Evolutionary conservation across 2,329 filamentous ascomycete genomes (phyloP), one percentile per base, ranked within the genome.

Genomic region (Eutypella sp.): DNA sequence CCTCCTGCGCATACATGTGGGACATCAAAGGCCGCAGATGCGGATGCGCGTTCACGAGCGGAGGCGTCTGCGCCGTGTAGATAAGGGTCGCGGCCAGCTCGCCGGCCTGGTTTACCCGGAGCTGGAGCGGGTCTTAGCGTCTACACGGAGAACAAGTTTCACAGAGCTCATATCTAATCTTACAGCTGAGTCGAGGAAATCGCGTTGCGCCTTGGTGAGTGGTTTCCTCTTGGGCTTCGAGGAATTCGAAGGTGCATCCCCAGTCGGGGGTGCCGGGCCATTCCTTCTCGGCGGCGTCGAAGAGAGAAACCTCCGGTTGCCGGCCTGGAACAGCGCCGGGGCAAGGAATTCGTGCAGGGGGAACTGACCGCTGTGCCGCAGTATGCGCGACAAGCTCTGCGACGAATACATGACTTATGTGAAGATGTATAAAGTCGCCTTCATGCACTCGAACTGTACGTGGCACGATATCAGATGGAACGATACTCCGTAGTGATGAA

Each of bases 1-100:
- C 89, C 73, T 99, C 93, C 66, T 99, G 93, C 59, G 93, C 89
- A 73, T 96, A 91, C 93, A 99, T 99, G 76, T 97, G 93, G 58
- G 84, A 81, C 89, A 99, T 96, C 25, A 97, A 72, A 0, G 89
- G 86, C 6, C 89, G 85, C 16, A 99, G 82, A 63, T 96, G 87
- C 1, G 93, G 92, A 64, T 96, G 85, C 4, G 85, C 80, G 54
- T 81, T 79, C 46, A 89, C 75, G 43, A 97, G 71, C n/a, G 84
- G 80, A 1, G 91, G 89, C 1, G 83, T 92, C 67, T 99, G 93
- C 2, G 89, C 84, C 1, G 82, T 83, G 72, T 97, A 99, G 67
- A 99, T 99, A 46, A 95, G 81, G 22, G 89, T 92, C 24, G 93
- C 93, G 45, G 93, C 93, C n/a, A 99, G 81, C 70, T 99, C 93